Conservation (phyloP, 2,329 filamentous ascomycete species). For the Aspergillus versicolor region DNA sequence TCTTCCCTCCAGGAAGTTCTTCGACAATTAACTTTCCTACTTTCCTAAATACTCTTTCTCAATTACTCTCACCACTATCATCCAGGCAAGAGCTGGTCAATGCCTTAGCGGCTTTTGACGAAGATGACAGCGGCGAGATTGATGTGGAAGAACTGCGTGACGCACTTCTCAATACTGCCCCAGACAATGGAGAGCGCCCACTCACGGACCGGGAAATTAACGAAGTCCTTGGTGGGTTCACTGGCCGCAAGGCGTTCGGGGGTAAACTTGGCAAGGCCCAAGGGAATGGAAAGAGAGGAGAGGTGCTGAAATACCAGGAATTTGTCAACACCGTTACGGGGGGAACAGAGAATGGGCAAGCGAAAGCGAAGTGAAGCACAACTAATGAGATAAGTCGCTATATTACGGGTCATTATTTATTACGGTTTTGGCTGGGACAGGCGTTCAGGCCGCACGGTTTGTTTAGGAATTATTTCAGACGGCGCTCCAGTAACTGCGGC, state of each 20-base stretch:
- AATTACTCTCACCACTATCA: constrained; percentile 71
- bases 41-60: constrained; percentile 80
- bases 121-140: constrained; percentile 91
- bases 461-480: constrained; percentile 1
- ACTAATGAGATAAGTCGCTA: background rate
- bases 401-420: background rate
- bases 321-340: constrained; percentile 74
- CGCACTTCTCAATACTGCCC: constrained; percentile 76
- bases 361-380: constrained; percentile 18
- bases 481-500: constrained; percentile 12
- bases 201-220: constrained; percentile 76
- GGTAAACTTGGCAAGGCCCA: constrained; percentile 49
- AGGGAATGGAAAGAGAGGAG: constrained; percentile 64
- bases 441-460: constrained; percentile 2
- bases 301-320: constrained; percentile 91
- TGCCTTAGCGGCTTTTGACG: constrained; percentile 92
- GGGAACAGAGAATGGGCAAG: constrained; percentile 37
- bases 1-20: constrained; percentile 73
- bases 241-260: constrained; percentile 77
- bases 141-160: constrained; percentile 80
- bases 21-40: constrained; percentile 78
- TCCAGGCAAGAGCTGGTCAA: constrained; percentile 77
- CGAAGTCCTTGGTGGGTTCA: constrained; percentile 82
- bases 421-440: background rate
- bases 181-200: constrained; percentile 65